Evolutionary conservation across 2,329 filamentous ascomycete species (phyloP).

Genomic region (Rutstroemia sydowiana): DNA sequence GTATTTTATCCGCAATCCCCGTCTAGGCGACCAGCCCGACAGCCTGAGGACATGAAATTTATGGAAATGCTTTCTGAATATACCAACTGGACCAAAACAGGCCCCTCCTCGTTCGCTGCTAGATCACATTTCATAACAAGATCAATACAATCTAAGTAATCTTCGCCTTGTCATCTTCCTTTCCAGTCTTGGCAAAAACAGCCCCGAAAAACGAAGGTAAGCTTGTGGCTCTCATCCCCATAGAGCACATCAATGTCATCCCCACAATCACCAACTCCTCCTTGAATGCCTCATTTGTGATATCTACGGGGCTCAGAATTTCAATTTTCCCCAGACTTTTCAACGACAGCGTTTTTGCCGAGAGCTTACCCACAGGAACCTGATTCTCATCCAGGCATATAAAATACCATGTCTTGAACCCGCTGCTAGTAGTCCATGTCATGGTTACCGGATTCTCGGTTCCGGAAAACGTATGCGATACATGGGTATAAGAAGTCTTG

Average conservation of each 20-base stretch:
- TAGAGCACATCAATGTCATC: conserved; percentile 14
- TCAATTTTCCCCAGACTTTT: neutral
- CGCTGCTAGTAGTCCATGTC: conserved; percentile 3
- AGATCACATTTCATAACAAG: no score
- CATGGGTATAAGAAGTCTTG: conserved; percentile 14
- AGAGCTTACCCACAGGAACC: conserved; percentile 1
- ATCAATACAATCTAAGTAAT: no score
- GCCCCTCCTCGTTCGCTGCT: no score
- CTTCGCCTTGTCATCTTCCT: no score
- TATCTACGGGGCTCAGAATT: neutral
- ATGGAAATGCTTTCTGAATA: no score
- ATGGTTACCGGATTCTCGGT: conserved; percentile 9
- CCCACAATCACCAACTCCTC: conserved; percentile 19
- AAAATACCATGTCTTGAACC: neutral
- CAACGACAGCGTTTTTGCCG: neutral
- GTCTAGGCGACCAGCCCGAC: no score
- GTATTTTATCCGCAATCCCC: no score
- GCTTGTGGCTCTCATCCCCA: conserved; percentile 10
- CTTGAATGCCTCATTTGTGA: conserved; percentile 2
- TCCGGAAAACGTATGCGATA: conserved; percentile 11
- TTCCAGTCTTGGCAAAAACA: neutral
- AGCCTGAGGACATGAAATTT: no score
- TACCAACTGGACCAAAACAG: no score
- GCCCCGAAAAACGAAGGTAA: neutral
- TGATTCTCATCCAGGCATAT: neutral